Evolutionary conservation across 2,329 filamentous ascomycete genomes (phyloP).

Genomic region (Drechslerella coelobrocha): DNA sequence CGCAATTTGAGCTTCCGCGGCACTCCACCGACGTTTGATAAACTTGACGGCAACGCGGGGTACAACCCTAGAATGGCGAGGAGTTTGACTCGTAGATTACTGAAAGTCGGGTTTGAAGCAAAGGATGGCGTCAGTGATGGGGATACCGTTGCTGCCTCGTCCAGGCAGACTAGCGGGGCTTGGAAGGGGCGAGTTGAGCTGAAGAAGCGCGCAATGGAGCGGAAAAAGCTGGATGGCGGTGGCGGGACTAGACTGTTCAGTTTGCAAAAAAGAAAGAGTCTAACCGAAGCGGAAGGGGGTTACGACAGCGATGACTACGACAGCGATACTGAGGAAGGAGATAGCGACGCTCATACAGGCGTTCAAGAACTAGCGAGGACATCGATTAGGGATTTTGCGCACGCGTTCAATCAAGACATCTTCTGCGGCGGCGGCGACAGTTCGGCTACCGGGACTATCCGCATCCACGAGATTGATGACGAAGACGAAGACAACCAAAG

Average conservation of each 20-base stretch:
- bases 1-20: conserved; percentile 22
- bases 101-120: conserved; percentile 40
- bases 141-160: neutral
- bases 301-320: neutral
- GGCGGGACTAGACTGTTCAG: conserved; percentile 25
- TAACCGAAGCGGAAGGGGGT: neutral
- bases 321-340: neutral
- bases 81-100: conserved; percentile 38
- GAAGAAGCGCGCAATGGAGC: conserved; percentile 35
- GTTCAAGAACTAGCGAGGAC: conserved; percentile 14
- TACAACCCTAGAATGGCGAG: conserved; percentile 45
- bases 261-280: conserved; percentile 21
- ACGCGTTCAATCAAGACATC: conserved; percentile 38
- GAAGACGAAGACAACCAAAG: conserved; percentile 1
- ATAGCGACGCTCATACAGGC: neutral
- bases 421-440: neutral
- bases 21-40: conserved; percentile 36
- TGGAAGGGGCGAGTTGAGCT: conserved; percentile 35
- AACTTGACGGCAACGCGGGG: conserved; percentile 22
- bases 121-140: conserved; percentile 20
- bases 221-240: conserved; percentile 9
- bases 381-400: conserved; percentile 43
- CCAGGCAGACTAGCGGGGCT: conserved; percentile 15
- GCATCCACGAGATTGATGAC: conserved; percentile 29
- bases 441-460: conserved; percentile 28